A percentile compares a stretch with the other conserved stretches of the same genome.
phyloP scores from a whole-genome alignment of 2,329 filamentous ascomycete genomes.

The Fusarium sp. region DNA sequence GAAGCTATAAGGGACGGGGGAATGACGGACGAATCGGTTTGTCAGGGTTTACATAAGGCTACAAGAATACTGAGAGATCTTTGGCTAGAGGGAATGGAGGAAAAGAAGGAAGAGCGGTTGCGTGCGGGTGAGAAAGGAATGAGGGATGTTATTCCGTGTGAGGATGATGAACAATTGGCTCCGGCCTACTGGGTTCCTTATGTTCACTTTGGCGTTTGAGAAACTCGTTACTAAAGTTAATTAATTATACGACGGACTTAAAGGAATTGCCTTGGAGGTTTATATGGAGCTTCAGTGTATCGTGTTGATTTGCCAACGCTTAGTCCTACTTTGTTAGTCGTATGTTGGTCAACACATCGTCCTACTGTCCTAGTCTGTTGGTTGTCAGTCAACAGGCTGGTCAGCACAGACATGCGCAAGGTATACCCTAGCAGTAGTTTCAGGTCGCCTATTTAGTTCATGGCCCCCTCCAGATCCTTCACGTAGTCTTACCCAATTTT shows the following conservation, averaged over 20 bases:
- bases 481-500: neutral
- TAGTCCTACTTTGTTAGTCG: neutral
- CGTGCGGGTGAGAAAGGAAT: neutral
- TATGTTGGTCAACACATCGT: too few relatives aligned
- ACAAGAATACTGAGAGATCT: neutral
- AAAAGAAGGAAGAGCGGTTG: neutral
- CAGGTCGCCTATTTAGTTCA: neutral
- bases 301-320: neutral
- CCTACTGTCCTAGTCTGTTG: too few relatives aligned
- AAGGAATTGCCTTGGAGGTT: too few relatives aligned
- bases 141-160: neutral
- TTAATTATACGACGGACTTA: too few relatives aligned
- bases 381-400: neutral
- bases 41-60: neutral
- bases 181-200: neutral
- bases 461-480: neutral
- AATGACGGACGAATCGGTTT: neutral
- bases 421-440: neutral
- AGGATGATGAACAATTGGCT: neutral
- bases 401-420: neutral
- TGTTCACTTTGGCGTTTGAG: neutral
- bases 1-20: neutral
- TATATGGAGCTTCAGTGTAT: fast-evolving
- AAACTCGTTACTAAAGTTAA: fast-evolving
- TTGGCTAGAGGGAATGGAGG: neutral